Evolutionary conservation across 768 basidiomycete genomes (phyloP), one percentile per base, ranked within the genome.

Genomic region (Cubamyces sp.): DNA sequence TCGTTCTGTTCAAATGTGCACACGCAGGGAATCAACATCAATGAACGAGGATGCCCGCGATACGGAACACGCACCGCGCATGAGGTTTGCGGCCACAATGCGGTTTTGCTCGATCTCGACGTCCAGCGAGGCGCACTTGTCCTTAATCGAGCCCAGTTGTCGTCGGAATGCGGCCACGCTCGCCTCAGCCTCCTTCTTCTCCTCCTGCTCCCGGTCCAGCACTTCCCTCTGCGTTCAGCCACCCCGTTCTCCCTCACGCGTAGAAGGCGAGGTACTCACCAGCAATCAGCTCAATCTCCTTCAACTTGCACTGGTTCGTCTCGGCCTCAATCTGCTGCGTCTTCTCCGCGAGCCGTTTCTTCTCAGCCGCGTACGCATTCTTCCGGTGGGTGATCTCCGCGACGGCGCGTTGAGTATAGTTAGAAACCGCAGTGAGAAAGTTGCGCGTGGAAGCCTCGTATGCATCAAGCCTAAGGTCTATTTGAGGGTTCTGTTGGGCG

Each of bases 271-370:
- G 21, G 39, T 19, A 77, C 84, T n/a, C 72, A 94, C 93, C 84
- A 58, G 84, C 82, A 2, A 92, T 81, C 57, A 96, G 81, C 54
- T 91, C 87, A 30, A 92, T 87, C 74, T 95, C 94, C 68, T 80
- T 82, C 54, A 90, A 71, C 66, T 93, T 91, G 75, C 90, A 93
- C 46, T 86, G 78, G 56, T 84, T 87, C 1, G 84, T 94, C 73
- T 93, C 88, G 0, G 77, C 68, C 71, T 94, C 90, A 0, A 86
- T 78, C 8, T 82, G 78, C 46, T 85, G 81, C 9, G 76, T 83
- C 70, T 84, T 85, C 51, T 94, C 93, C 8, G 75, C 61, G 0
- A 86, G 64, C 61, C 81, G 82, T 70, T 88, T 90, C 75, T 84
- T 86, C 71, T 87, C 86, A 1, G 80, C 72, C 1, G 77, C 77